Evolutionary conservation across 176 grass and related monocot species (phyloP).

Genomic region (sorghum (Sorghum bicolor)): Sorghum_bicolor_NCBIv3 NC_012879.2:47239001-47239500

Average conservation of each 20-base stretch:
- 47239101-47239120: not conserved
- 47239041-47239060: not conserved
- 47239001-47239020: constrained; percentile 13
- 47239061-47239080: not conserved
- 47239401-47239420: constrained; percentile 62
- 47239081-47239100: not conserved
- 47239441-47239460: constrained; percentile 61
- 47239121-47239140: not conserved
- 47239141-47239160: not conserved
- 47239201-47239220: not conserved
- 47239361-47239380: constrained; percentile 58
- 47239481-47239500: not conserved
- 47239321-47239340: constrained; percentile 58
- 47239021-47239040: not conserved
- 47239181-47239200: not conserved
- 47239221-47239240: not conserved
- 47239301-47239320: constrained; percentile 64
- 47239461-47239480: constrained; percentile 65
- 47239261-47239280: no score
- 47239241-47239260: not conserved
- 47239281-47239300: constrained; percentile 60
- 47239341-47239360: constrained; percentile 35
- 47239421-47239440: constrained; percentile 56
- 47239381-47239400: constrained; percentile 68
- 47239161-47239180: not conserved